phyloP scores from a whole-genome alignment of 768 basidiomycete genomes.

The Cytidiella melzeri region DNA sequence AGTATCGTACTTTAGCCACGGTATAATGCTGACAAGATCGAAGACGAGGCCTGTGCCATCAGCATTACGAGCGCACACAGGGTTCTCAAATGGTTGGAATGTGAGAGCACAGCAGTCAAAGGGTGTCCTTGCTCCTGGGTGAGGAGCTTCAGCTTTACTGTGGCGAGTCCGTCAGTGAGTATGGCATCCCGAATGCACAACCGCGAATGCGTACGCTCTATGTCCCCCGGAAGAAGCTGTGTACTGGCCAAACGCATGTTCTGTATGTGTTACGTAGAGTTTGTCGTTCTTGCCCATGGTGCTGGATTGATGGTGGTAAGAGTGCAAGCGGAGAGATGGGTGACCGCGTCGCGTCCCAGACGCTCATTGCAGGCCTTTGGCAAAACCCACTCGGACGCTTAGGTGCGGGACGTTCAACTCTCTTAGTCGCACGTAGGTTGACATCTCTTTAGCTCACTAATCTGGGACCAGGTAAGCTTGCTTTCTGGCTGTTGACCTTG shows the following conservation, averaged over 20 bases:
- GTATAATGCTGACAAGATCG: constrained; percentile 88
- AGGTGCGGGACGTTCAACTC: background rate
- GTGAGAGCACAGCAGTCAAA: constrained; percentile 92
- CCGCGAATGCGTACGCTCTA: constrained; percentile 45
- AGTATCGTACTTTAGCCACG: constrained; percentile 77
- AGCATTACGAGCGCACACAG: constrained; percentile 78
- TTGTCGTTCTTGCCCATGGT: constrained; percentile 83
- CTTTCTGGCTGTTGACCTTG: background rate
- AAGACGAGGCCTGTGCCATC: constrained; percentile 82
- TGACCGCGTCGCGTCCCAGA: background rate
- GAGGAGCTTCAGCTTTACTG: constrained; percentile 65
- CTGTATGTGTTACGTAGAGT: constrained; percentile 84
- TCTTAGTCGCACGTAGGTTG: background rate
- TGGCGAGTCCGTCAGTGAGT: background rate
- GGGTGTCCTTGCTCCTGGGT: constrained; percentile 60
- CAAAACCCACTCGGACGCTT: background rate
- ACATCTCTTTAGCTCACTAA: background rate
- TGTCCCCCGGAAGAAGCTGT: constrained; percentile 67
- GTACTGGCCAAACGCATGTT: constrained; percentile 78
- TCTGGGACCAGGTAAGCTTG: background rate
- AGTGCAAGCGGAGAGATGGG: background rate
- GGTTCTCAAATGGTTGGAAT: constrained; percentile 83
- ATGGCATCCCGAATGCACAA: constrained; percentile 1
- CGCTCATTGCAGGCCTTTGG: background rate
- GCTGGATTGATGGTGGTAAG: background rate